Conservation (phyloP, 495 filamentous ascomycete species). For the Penicillium crystallinum region DNA sequence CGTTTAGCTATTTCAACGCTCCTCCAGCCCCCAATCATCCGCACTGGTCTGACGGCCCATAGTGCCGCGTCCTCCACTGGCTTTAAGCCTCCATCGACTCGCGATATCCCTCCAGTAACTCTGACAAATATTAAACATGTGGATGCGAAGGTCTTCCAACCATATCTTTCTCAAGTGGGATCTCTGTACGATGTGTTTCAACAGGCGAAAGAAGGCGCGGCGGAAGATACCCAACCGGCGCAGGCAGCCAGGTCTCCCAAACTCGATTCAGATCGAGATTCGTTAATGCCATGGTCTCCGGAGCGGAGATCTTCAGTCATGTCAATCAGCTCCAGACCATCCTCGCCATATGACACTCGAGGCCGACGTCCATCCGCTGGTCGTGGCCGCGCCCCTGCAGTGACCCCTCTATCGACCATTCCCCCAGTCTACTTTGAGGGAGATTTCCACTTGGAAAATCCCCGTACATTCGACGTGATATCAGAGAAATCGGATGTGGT, state of each 20-base stretch:
- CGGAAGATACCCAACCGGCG: constrained; percentile 44
- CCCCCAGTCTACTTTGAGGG: constrained; percentile 92
- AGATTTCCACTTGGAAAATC: constrained; percentile 93
- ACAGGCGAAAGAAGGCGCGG: constrained; percentile 61
- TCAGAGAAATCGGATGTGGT: constrained; percentile 94
- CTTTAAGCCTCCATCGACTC: constrained; percentile 78
- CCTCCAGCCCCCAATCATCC: constrained; percentile 82
- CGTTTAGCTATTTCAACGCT: constrained; percentile 81
- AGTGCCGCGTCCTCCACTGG: constrained; percentile 58
- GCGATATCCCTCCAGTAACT: constrained; percentile 91
- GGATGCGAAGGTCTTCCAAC: constrained; percentile 70
- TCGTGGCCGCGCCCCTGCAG: constrained; percentile 49
- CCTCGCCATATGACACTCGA: constrained; percentile 36
- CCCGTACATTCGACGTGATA: constrained; percentile 92
- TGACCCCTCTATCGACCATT: constrained; percentile 86
- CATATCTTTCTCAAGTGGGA: constrained; percentile 79
- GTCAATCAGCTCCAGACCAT: constrained; percentile 35
- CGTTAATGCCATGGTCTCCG: constrained; percentile 29
- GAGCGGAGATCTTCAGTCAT: constrained; percentile 37
- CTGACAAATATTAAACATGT: constrained; percentile 85
- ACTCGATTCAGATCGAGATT: constrained; percentile 31
- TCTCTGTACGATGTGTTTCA: constrained; percentile 77
- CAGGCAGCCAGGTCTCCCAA: constrained; percentile 32
- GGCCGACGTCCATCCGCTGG: constrained; percentile 32
- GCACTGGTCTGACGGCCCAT: constrained; percentile 78